Base-by-base conservation (phyloP, 352 stramenopile species). In the Poterioochromonas sp. region DNA sequence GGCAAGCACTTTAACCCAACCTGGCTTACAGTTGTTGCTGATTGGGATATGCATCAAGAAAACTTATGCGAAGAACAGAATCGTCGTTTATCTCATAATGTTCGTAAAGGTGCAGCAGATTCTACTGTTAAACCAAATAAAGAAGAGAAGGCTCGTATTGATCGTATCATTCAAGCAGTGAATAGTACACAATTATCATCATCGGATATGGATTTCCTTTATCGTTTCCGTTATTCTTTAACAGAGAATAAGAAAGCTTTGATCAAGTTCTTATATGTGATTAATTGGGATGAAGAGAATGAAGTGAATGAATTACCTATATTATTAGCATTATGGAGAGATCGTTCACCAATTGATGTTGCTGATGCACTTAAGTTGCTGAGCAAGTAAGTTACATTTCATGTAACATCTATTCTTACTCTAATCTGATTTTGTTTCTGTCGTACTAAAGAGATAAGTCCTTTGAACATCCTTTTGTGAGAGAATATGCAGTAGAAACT, bases 341-440 rank as follows among this genome's bases (percentile, higher is more conserved):
- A 58, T 12, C 5, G 65, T n/a, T 88, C 86, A 79, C 87, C 87
- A 11, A 92, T 99, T 78, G 93, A 98, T 80, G 96, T 98, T 32
- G 94, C 95, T 0, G 95, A 99, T 83, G 95, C 95, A 0, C 83
- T 99, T 68, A 98, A 98, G 83, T 85, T 99, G 11, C 80, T 99
- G 15, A 94, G 94, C 0, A 91, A 93, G 82, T 86, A 90, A n/a
- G 88, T 85, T 34, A 93, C 91, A 79, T 91, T 74, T 85, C 90
- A 68, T 71, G 71, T 15, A 69, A 44, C 22, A 58, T 76, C 69
- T n/a, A 43, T 68, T 70, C 22, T 20, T 22, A 73, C 47, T 26
- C 47, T 26, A 8, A 29, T 5, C 41, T 44, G 20, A n/a, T 47
- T 5, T 35, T 47, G 5, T 5, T 47, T 71, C 12, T 44, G 15